phyloP scores from a whole-genome alignment of 768 basidiomycete species.

The Rhizopogon vesiculosus region DNA sequence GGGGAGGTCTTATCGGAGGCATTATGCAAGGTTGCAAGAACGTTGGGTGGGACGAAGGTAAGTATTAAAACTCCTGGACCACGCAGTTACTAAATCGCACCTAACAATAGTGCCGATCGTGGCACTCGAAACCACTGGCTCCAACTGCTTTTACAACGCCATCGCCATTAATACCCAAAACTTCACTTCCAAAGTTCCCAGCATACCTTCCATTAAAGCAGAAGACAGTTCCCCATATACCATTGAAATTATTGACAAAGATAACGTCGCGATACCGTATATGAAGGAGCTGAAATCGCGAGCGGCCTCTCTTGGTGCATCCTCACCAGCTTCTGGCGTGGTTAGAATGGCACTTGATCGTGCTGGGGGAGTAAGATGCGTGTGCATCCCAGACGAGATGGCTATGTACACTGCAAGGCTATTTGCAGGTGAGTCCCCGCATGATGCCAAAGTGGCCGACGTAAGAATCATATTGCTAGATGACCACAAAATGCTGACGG shows the following conservation, averaged over 20 bases:
- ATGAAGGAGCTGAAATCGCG: slow-evolving; percentile 54
- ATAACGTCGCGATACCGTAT: slow-evolving; percentile 52
- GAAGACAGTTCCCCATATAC: slow-evolving; percentile 30
- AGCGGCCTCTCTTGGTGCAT: slow-evolving; percentile 72
- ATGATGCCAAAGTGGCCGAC: neutral
- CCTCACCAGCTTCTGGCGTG: slow-evolving; percentile 53
- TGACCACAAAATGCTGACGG: slow-evolving; percentile 71
- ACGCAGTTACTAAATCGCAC: neutral
- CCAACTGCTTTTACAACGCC: slow-evolving; percentile 71
- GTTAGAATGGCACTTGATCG: slow-evolving; percentile 64
- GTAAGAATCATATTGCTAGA: slow-evolving; percentile 33
- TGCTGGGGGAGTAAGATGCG: slow-evolving; percentile 49
- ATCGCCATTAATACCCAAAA: slow-evolving; percentile 48
- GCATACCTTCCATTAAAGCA: slow-evolving; percentile 22
- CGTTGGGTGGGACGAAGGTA: slow-evolving; percentile 69
- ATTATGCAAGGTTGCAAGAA: slow-evolving; percentile 60
- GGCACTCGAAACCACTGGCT: slow-evolving; percentile 65
- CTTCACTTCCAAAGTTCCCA: slow-evolving; percentile 28
- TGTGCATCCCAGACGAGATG: slow-evolving; percentile 63
- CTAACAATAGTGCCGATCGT: slow-evolving; percentile 53
- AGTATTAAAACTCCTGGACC: slow-evolving; percentile 9
- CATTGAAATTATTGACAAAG: slow-evolving; percentile 35
- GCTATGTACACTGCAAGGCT: slow-evolving; percentile 54
- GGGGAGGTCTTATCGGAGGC: slow-evolving; percentile 68
- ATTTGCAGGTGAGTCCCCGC: slow-evolving; percentile 50